Evolutionary conservation across 2,329 filamentous ascomycete genomes (phyloP), one percentile per base, ranked within the genome.

Genomic region (Akanthomyces muscarius): DNA sequence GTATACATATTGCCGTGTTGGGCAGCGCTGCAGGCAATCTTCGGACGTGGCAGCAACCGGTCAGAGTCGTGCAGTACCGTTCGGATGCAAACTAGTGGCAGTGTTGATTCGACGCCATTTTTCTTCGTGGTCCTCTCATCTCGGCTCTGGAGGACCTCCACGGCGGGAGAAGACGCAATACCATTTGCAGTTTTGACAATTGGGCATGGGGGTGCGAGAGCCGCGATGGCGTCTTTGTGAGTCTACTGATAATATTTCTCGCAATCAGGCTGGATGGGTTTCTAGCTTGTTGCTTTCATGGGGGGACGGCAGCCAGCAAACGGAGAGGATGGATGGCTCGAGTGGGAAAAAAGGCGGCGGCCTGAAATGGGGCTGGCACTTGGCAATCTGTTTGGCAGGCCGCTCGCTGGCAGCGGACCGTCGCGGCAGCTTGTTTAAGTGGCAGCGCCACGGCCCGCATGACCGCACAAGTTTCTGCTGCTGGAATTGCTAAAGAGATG

Each of bases 81-180:
- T 61, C 14, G 10, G 57, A 53, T 52, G 58, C 48, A 53, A 61
- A 47, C 58, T 45, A 53, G 48, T 47, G 58, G 13, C 38, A 53
- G 33, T 61, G 48, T 53, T 30, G 36, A 61, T 61, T 50, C 38
- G 47, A 44, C 57, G 25, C 47, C 57, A 44, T 38, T 10, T 11
- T 25, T 52, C n/a, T 41, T 23, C 47, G 47, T 21, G 23, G n/a
- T 52, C 25, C 38, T 33, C 13, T 56, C 23, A 23, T 56, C 14
- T 56, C 33, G n/a, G 38, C 13, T 45, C 38, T 21, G 36, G 33
- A 25, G 36, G 28, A 5, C 16, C 21, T 16, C 44, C 5, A 14
- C 30, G 28, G 44, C 42, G 42, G 16, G 28, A 23, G 11, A 54
- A 53, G 33, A 54, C n/a, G 16, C 13, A 11, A 23, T 45, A 1